Evolutionary conservation across 2,329 filamentous ascomycete species (phyloP).

Genomic region (Pseudogymnoascus sp.): DNA sequence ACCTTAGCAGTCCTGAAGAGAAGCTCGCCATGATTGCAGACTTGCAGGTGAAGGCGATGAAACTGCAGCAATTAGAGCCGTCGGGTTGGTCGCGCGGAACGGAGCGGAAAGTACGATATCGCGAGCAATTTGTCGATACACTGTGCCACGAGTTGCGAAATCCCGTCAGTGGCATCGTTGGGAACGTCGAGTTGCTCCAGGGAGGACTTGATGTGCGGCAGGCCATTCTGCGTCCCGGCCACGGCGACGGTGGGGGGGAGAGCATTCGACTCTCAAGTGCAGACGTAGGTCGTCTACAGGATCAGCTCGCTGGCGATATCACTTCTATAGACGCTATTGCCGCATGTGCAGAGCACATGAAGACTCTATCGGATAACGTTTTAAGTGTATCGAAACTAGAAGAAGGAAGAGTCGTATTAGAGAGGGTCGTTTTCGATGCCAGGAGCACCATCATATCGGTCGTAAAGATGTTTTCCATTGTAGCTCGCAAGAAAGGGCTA

Average conservation of each 20-base stretch:
- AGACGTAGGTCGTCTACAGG: background rate
- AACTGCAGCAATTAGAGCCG: background rate
- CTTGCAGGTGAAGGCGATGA: background rate
- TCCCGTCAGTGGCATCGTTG: conserved; percentile 62
- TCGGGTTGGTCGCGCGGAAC: background rate
- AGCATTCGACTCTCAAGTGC: conserved; percentile 22
- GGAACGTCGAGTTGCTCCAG: conserved; percentile 26
- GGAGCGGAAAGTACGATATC: background rate
- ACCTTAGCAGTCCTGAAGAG: background rate
- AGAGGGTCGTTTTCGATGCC: conserved; percentile 13
- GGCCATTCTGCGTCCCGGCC: conserved; percentile 48
- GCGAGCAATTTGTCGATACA: background rate
- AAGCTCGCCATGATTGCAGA: background rate
- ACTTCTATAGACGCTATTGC: conserved; percentile 54
- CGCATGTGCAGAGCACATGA: conserved; percentile 71
- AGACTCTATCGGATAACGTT: conserved; percentile 68
- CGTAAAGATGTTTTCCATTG: conserved; percentile 14
- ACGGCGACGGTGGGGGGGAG: conserved; percentile 32
- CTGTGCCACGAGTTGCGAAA: conserved; percentile 59
- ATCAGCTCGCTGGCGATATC: conserved; percentile 3
- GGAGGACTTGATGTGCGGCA: conserved; percentile 49
- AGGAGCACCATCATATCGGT: conserved; percentile 15
- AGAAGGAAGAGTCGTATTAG: conserved; percentile 9
- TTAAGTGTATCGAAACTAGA: conserved; percentile 68
- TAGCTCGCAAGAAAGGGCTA: conserved; percentile 13